Evolutionary conservation across 2,329 filamentous ascomycete genomes (phyloP), one percentile per base, ranked within the genome.

Genomic region (Fusarium continuum): DNA sequence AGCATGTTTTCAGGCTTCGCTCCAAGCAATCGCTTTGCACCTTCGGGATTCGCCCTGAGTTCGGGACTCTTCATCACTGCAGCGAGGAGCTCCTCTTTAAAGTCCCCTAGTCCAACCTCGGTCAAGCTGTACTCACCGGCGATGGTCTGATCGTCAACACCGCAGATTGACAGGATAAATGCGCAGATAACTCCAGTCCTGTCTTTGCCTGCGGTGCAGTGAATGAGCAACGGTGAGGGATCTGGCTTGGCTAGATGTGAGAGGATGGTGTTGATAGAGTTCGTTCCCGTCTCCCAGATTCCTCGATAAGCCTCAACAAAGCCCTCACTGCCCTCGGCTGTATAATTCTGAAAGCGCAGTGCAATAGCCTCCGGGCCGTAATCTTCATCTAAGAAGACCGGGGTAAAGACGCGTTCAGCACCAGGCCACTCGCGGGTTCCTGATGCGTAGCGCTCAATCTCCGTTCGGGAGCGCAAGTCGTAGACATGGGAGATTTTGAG

Each of bases 181-280:
- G 88, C 90, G 43, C 86, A 84, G 38, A 92, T 76, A 5, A 93
- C 82, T 3, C 91, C 91, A 0, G 91, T 93, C 36, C 91, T 82
- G 73, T 93, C 91, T 75, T 93, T 93, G 11, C 91, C 91, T 0
- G 88, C 89, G 0, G 89, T 91, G 74, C 91, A 93, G 71, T 93
- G 90, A 8, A 92, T 78, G 7, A 92, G 78, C 9, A 89, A 75
- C 8, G 88, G 85, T 2, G 77, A 61, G 3, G 76, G 68, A 3
- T 79, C 72, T 5, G 70, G 65, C 16, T 68, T 63, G 69, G 84
- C 74, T 8, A 92, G 77, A 66, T 91, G 84, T 14, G 75, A 72
- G 32, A 92, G 79, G 38, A 84, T 78, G 2, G 74, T 77, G 28
- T 69, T 74, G 56, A 92, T 89, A 2, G 78, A 74, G 6, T 73